Percentiles rank a stretch among this genome's conserved stretches.
Conservation (phyloP, 1,284 basidiomycete genomes). For the Rhodotorula sp. region DNA sequence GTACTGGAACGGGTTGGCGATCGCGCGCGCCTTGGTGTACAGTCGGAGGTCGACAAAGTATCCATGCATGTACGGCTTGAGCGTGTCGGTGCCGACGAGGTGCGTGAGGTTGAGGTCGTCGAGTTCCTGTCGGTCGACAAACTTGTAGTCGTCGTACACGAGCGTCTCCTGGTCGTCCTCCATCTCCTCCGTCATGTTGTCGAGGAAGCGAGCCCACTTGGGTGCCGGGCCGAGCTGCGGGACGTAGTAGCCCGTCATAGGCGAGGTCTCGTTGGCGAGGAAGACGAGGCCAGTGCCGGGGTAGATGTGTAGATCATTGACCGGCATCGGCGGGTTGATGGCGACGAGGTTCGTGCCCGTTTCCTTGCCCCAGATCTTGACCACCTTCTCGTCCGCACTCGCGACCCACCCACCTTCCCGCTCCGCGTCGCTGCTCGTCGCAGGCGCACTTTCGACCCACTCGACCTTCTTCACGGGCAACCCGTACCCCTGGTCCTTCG, state of each 20-base stretch:
- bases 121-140: conserved; percentile 84
- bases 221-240: conserved; percentile 96
- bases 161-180: conserved; percentile 67
- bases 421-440: conserved; percentile 69
- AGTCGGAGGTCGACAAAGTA: conserved; percentile 95
- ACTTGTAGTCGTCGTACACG: conserved; percentile 95
- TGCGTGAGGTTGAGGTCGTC: conserved; percentile 84
- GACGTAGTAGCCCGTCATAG: conserved; percentile 88
- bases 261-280: conserved; percentile 87
- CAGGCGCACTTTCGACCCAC: conserved; percentile 77
- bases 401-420: conserved; percentile 65
- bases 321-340: conserved; percentile 81
- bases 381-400: conserved; percentile 87
- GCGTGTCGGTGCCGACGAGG: conserved; percentile 86
- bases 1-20: conserved; percentile 94
- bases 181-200: conserved; percentile 97
- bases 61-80: conserved; percentile 99
- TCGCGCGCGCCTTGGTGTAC: conserved; percentile 91
- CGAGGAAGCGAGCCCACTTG: conserved; percentile 94
- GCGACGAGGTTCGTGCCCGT: conserved; percentile 78
- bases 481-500: conserved; percentile 97
- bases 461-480: conserved; percentile 79
- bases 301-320: conserved; percentile 85
- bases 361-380: conserved; percentile 91
- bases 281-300: conserved; percentile 80